Conservation (phyloP, 139 green algal species). For the Coccomyxa sp. region DNA sequence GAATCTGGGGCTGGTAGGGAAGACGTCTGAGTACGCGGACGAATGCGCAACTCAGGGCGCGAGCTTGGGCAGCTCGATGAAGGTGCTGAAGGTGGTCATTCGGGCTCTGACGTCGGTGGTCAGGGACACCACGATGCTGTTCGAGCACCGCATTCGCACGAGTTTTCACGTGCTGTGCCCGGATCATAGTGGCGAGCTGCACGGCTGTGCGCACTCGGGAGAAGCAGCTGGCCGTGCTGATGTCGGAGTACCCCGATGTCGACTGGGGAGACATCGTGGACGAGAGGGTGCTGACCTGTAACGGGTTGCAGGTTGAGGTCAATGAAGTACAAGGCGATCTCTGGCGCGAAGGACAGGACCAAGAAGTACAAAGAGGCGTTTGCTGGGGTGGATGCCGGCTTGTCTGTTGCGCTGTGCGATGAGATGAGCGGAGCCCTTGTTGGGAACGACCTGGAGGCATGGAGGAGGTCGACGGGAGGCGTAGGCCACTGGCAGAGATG, state of each 20-base stretch:
- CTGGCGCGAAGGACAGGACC: neutral
- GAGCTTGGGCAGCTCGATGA: neutral
- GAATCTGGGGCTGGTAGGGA: neutral
- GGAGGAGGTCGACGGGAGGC: too few species aligned
- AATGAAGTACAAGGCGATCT: neutral
- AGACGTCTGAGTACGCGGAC: neutral
- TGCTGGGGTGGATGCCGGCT: neutral
- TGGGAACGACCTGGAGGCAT: too few species aligned
- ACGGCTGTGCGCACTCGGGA: neutral
- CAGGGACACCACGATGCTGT: neutral
- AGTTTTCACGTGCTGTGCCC: neutral
- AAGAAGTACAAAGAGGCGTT: neutral
- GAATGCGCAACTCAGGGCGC: neutral
- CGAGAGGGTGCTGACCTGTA: neutral
- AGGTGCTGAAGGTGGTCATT: neutral
- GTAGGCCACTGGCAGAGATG: too few species aligned
- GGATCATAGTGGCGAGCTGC: neutral
- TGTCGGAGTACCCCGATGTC: neutral
- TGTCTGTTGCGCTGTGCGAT: neutral
- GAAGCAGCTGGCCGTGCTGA: neutral
- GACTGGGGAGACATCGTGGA: neutral
- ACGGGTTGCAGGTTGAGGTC: neutral
- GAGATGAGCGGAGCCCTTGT: too few species aligned
- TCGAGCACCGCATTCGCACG: neutral
- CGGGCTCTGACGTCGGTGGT: neutral